Conservation (phyloP, 371 early-diverging fungal species). For the Saksenaea vasiformis region DNA sequence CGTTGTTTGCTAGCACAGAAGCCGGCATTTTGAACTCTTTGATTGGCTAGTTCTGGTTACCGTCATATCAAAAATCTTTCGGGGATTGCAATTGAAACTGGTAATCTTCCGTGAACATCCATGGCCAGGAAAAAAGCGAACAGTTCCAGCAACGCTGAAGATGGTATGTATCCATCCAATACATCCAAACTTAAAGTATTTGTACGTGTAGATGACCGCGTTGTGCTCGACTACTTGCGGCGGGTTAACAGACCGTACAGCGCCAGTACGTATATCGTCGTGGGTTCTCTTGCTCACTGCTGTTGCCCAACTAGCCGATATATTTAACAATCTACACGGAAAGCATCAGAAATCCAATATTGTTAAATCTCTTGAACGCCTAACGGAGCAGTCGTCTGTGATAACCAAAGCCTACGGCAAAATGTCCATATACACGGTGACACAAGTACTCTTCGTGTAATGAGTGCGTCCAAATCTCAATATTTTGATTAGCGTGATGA, state of each 20-base stretch:
- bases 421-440: slow-evolving; percentile 15
- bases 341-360: slow-evolving; percentile 18
- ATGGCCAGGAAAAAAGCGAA: background rate
- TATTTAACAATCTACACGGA: slow-evolving; percentile 22
- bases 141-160: background rate
- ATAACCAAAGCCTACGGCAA: slow-evolving; percentile 19
- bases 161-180: background rate
- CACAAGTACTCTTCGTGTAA: slow-evolving; percentile 7
- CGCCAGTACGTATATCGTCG: slow-evolving; percentile 10
- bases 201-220: background rate
- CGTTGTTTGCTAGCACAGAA: too few relatives aligned
- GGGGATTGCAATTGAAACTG: too few relatives aligned
- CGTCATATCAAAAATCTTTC: background rate
- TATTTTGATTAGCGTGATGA: background rate
- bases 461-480: background rate
- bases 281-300: background rate
- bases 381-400: slow-evolving; percentile 8
- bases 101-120: background rate
- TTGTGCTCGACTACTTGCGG: slow-evolving; percentile 21
- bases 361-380: slow-evolving; percentile 14
- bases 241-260: slow-evolving; percentile 25
- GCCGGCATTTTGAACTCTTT: too few relatives aligned
- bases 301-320: slow-evolving; percentile 15
- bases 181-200: background rate
- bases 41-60: background rate